These are phyloP conservation scores for Prototheca wickerhamii DNA, from an alignment of 163 green algal genomes.

Conservation along the genomic window DNA sequence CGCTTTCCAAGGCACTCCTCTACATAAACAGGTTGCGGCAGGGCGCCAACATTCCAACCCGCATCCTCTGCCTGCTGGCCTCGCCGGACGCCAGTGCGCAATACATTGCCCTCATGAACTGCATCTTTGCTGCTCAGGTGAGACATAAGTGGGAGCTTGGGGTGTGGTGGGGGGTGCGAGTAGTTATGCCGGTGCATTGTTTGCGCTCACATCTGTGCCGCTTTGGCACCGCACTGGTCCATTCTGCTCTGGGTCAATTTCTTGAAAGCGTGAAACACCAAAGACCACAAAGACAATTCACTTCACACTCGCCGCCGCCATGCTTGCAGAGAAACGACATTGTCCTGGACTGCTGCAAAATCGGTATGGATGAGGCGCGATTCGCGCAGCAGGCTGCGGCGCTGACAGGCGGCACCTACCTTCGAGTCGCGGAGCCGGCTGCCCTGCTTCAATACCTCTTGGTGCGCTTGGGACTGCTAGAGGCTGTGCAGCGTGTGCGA, in stretches of 20 bases:
- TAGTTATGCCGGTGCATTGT: too few relatives aligned
- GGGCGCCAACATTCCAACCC: conserved; percentile 9
- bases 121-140: conserved; percentile 77
- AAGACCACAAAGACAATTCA: neutral
- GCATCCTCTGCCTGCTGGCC: conserved; percentile 54
- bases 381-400: conserved; percentile 79
- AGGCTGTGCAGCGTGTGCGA: neutral
- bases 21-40: neutral
- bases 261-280: too few relatives aligned
- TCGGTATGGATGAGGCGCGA: conserved; percentile 43
- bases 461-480: conserved; percentile 15
- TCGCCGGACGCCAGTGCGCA: conserved; percentile 55
- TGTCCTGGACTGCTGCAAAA: conserved; percentile 63
- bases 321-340: conserved; percentile 28
- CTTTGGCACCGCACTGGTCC: neutral
- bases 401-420: conserved; percentile 74
- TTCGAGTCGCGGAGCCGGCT: conserved; percentile 22
- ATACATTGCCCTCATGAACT: conserved; percentile 93
- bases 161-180: neutral
- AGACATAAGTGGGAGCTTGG: neutral
- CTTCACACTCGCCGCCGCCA: neutral
- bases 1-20: neutral
- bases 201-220: too few relatives aligned
- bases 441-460: conserved; percentile 69
- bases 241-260: too few relatives aligned